Conservation (phyloP, 805 yeast species). For the Scheffersomyces amazonensis region DNA sequence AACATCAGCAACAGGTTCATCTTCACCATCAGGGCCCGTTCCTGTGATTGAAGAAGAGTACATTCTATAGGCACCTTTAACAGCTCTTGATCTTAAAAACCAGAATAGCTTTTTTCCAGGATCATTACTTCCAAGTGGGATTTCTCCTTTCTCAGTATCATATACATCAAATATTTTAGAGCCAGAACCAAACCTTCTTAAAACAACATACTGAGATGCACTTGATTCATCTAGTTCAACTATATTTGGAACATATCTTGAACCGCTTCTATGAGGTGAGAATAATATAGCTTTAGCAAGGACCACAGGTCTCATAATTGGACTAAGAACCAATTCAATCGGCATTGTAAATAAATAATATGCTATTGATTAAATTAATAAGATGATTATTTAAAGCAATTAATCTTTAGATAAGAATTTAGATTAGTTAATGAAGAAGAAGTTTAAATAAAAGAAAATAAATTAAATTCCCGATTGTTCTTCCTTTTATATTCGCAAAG, state of each 20-base stretch:
- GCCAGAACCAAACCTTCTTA: conserved; percentile 60
- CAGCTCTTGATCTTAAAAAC: conserved; percentile 62
- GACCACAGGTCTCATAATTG: conserved; percentile 59
- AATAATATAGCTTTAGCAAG: conserved; percentile 52
- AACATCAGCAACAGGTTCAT: conserved; percentile 55
- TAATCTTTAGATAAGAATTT: no score
- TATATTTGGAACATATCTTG: conserved; percentile 54
- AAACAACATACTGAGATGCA: conserved; percentile 43
- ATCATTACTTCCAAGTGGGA: conserved; percentile 40
- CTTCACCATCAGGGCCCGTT: conserved; percentile 48
- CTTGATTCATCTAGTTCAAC: conserved; percentile 40
- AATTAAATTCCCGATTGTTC: no score
- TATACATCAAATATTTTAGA: conserved; percentile 56
- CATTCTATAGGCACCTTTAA: conserved; percentile 64
- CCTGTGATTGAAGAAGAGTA: conserved; percentile 38
- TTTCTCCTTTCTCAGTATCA: conserved; percentile 36
- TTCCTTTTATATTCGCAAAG: no score
- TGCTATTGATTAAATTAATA: no score
- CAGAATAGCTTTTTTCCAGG: conserved; percentile 47
- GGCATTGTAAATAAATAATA: conserved; percentile 46
- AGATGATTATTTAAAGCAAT: no score
- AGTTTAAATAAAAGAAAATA: no score
- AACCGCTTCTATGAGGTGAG: conserved; percentile 54
- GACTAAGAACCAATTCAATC: conserved; percentile 54
- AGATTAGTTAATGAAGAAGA: no score